Evolutionary conservation across 805 yeast species (phyloP).

Genomic region (Barnettozyma californica): DNA sequence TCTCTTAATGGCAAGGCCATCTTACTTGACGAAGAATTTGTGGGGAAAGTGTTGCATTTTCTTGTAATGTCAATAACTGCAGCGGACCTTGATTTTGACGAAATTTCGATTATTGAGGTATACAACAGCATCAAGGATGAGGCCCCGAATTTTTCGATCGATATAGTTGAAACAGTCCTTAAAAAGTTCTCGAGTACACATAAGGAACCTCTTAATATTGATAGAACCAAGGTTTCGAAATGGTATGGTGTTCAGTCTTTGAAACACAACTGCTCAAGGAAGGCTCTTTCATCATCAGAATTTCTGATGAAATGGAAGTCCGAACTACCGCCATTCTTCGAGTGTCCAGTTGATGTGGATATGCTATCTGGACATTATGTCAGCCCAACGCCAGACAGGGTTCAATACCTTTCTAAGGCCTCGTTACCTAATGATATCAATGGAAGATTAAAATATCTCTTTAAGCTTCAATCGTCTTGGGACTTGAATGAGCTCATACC

Average conservation of each 20-base stretch:
- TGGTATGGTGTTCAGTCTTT: slow-evolving; percentile 65
- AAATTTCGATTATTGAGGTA: slow-evolving; percentile 27
- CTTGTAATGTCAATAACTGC: slow-evolving; percentile 35
- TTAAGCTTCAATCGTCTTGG: slow-evolving; percentile 56
- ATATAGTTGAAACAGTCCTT: slow-evolving; percentile 46
- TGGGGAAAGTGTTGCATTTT: slow-evolving; percentile 31
- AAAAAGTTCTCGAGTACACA: slow-evolving; percentile 36
- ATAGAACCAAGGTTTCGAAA: slow-evolving; percentile 38
- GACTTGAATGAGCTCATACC: slow-evolving; percentile 57
- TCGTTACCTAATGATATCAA: slow-evolving; percentile 44
- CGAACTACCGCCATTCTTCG: slow-evolving; percentile 57
- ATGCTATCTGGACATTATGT: slow-evolving; percentile 52
- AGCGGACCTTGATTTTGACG: slow-evolving; percentile 26
- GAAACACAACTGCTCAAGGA: slow-evolving; percentile 28
- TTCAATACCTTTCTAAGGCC: slow-evolving; percentile 49
- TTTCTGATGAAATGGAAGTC: slow-evolving; percentile 61
- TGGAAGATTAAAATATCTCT: slow-evolving; percentile 46
- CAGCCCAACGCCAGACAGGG: slow-evolving; percentile 37
- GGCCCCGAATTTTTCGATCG: slow-evolving; percentile 31
- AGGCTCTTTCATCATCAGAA: slow-evolving; percentile 37
- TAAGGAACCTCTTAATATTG: slow-evolving; percentile 31
- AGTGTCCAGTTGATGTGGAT: slow-evolving; percentile 50
- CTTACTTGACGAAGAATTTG: slow-evolving; percentile 30
- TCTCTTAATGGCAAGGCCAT: slow-evolving; percentile 41
- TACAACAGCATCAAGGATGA: slow-evolving; percentile 26